Conservation (phyloP, 805 yeast genomes). For the Teunomyces aglyptinius region DNA sequence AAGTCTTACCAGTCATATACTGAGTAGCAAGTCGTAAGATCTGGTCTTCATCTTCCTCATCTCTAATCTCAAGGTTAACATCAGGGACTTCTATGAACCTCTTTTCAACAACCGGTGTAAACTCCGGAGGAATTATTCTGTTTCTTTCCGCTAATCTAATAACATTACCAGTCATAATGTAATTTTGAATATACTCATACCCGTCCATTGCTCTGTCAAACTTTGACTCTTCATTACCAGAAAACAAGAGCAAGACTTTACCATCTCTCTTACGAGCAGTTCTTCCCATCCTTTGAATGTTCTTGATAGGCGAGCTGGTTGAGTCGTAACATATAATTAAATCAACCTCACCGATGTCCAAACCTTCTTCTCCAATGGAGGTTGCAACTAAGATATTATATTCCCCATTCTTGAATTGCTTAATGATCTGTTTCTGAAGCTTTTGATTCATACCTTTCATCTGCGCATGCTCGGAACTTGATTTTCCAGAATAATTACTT, state of each 20-base stretch:
- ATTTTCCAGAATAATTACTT: slow-evolving; percentile 24
- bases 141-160: slow-evolving; percentile 49
- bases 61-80: slow-evolving; percentile 57
- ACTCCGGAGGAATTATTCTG: slow-evolving; percentile 63
- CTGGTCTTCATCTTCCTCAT: slow-evolving; percentile 62
- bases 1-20: slow-evolving; percentile 48
- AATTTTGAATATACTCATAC: slow-evolving; percentile 72
- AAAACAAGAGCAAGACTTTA: slow-evolving; percentile 66
- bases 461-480: slow-evolving; percentile 75
- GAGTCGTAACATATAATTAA: slow-evolving; percentile 90
- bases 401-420: slow-evolving; percentile 67
- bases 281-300: slow-evolving; percentile 95
- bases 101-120: slow-evolving; percentile 57
- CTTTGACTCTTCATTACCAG: slow-evolving; percentile 74
- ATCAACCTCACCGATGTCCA: slow-evolving; percentile 98
- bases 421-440: slow-evolving; percentile 75
- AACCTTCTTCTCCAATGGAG: slow-evolving; percentile 97
- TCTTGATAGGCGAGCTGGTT: slow-evolving; percentile 89
- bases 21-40: slow-evolving; percentile 67
- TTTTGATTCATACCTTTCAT: slow-evolving; percentile 87
- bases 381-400: slow-evolving; percentile 89
- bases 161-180: slow-evolving; percentile 50
- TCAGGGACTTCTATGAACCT: slow-evolving; percentile 63
- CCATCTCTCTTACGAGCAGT: slow-evolving; percentile 97
- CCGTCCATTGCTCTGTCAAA: slow-evolving; percentile 84